Evolutionary conservation across 768 basidiomycete species (phyloP), one percentile per base, ranked within the genome.

Genomic region (Favolaschia claudopus): DNA sequence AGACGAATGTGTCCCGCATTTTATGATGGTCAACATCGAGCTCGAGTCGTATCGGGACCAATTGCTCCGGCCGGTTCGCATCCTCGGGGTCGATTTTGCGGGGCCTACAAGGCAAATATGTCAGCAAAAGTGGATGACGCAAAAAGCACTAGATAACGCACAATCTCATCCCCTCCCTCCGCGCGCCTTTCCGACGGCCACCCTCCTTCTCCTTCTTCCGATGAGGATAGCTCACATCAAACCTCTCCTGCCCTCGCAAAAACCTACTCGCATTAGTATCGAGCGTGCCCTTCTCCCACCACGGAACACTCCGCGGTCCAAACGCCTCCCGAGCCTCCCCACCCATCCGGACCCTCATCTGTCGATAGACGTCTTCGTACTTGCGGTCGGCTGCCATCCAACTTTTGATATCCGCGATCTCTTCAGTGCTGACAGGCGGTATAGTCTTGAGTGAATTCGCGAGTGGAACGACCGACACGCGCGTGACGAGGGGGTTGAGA

Each of bases 1-100:
- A 99, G 39, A 97, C 85, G 75, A 99, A 98, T 0, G 96, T 95
- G 71, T 99, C 97, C 25, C 95, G 86, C 81, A 98, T 89, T 76
- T 90, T 92, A 70, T 92, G 89, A 68, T 93, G 91, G 55, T 98
- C 97, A 43, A 96, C 89, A 67, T 99, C 97, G 67, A 98, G 88
- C 72, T 99, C 97, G 48, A 99, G 79, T n/a, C 97, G 87, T 34
- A 99, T 90, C 3, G 97, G 97, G 5, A 99, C 89, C 25, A 99
- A 89, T 66, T 87, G 82, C 69, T 99, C 97, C 14, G 85, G 82
- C 25, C 82, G 78, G 63, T 86, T 82, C 5, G 84, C 84, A 31
- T 88, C 82, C 50, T 85, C 82, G 7, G 77, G 67, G 8, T 79
- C 74, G 22, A 92, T 67, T 64, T 81, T 86, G 54, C 87, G 77